Base-by-base conservation (phyloP, 2,329 filamentous ascomycete genomes). In the Calonectria hawksworthii region DNA sequence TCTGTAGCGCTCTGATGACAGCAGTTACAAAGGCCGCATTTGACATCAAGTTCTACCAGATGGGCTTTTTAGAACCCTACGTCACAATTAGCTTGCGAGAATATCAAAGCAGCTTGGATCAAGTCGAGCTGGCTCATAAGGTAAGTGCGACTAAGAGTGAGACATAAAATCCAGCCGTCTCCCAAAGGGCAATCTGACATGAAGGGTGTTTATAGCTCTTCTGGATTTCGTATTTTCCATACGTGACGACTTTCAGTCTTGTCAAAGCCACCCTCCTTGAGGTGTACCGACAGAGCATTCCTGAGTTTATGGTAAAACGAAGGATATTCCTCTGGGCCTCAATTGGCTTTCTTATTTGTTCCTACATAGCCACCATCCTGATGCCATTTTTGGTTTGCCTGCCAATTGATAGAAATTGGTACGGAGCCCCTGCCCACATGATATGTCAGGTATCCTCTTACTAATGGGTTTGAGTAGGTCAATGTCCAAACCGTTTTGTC, bases 211-310 rank as follows among this genome's bases (percentile, higher is more conserved):
- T 2, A 0, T 6, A 78, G 76, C 1, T 78, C 7, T 36, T 72
- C 10, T 78, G 76, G 76, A 47, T 76, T 18, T 65, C 50, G 18
- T 36, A 44, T 23, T 30, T 78, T 11, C 76, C 76, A 0, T 78
- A 78, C 21, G 44, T 73, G 0, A 56, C 64, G 13, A 50, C 76
- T 1, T 76, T 76, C 11, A 78, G 73, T 10, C 41, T 75, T 8
- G 72, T 71, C n/a, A 78, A 78, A 30, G 74, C 74, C 4, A 71
- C 76, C 7, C 9, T 78, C 0, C 72, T 78, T 18, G 26, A 66
- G 8, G 69, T 78, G 0, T 78, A 76, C 1, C 50, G 69, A 3
- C 74, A 73, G 8, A 68, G 78, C 2, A 75, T 78, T 13, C 74
- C 76, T 0, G 13, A 34, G 4, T 74, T 70, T 4, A 78, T 78